phyloP scores from a whole-genome alignment of 169 alveolate genomes.

The Perkinsus olseni region DNA sequence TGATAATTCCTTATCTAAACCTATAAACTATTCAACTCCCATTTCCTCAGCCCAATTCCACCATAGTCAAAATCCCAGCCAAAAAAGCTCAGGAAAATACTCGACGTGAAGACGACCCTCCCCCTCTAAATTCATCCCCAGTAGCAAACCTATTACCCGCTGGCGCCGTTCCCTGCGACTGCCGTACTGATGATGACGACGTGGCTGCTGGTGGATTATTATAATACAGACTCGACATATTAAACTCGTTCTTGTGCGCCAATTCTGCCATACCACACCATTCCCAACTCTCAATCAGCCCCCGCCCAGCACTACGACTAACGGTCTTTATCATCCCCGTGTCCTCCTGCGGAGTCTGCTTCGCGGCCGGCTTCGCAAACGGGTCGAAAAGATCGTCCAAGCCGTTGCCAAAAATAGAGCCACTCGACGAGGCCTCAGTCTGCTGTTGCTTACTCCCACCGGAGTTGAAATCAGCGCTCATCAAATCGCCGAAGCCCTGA shows the following conservation, averaged over 20 bases:
- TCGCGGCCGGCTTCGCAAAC: not conserved
- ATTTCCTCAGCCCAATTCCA: no score
- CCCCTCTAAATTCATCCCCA: no score
- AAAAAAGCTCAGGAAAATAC: no score
- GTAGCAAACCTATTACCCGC: no score
- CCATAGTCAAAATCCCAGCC: no score
- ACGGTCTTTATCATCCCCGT: not conserved
- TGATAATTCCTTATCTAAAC: no score
- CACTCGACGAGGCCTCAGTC: not conserved
- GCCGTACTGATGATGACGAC: no score
- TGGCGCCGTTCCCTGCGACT: no score
- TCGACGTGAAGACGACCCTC: no score
- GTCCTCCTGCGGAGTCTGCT: not conserved
- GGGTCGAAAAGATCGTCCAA: not conserved
- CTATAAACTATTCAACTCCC: no score
- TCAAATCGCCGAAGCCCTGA: not conserved
- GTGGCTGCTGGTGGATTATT: not conserved
- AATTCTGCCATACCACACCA: not conserved
- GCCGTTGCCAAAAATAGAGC: not conserved
- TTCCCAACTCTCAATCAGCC: not conserved
- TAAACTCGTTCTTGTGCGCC: not conserved
- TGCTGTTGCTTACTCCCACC: not conserved
- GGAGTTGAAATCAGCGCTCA: not conserved
- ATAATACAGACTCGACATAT: not conserved
- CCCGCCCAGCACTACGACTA: not conserved